phyloP scores from a whole-genome alignment of 495 filamentous ascomycete species.

The Aspergillus coremiiformis region DNA sequence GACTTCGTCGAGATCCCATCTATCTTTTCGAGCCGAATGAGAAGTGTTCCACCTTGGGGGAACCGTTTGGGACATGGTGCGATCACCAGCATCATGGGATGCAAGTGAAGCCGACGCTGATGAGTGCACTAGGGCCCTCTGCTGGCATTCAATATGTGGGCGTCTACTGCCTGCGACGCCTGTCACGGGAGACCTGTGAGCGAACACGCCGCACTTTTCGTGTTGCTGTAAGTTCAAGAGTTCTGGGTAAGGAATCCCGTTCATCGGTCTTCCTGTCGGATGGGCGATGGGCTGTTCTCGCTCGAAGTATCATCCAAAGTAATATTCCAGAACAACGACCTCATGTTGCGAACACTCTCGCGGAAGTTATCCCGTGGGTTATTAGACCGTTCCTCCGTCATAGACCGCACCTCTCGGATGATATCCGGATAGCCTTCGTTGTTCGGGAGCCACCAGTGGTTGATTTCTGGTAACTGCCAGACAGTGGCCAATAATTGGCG shows the following conservation, averaged over 20 bases:
- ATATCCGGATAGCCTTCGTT: constrained; percentile 65
- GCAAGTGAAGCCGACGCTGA: neutral
- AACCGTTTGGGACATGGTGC: neutral
- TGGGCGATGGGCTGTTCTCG: constrained; percentile 23
- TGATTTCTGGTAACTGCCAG: constrained; percentile 60
- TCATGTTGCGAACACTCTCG: constrained; percentile 68
- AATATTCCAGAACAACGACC: constrained; percentile 55
- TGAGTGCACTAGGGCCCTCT: neutral
- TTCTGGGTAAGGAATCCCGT: neutral
- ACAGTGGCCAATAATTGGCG: constrained; percentile 64
- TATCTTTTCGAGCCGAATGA: neutral
- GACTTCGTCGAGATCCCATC: neutral
- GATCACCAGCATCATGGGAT: neutral
- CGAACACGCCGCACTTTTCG: no score
- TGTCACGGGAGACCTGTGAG: no score
- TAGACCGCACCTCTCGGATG: constrained; percentile 65
- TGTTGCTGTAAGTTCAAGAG: no score
- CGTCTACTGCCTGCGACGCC: no score
- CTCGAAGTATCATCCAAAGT: constrained; percentile 34
- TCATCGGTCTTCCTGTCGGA: constrained; percentile 6
- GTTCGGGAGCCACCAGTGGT: constrained; percentile 82
- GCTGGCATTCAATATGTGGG: neutral
- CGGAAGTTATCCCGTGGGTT: constrained; percentile 55
- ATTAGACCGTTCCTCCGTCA: constrained; percentile 62
- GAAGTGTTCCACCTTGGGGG: neutral